Conservation (phyloP, 2,329 filamentous ascomycete genomes). For the Trichoderma asperellum region DNA sequence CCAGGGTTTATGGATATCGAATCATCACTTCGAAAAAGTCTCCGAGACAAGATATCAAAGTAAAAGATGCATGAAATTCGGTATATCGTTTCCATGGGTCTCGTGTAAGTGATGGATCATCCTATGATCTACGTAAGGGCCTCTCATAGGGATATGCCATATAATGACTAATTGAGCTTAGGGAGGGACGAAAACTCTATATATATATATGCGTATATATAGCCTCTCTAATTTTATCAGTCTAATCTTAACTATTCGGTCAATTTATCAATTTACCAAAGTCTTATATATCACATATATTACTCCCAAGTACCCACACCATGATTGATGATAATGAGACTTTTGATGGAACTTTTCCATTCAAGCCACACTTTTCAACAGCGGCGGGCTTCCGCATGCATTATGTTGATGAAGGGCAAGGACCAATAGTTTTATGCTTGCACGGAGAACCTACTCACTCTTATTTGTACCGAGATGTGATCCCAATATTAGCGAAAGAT, state of each 20-base stretch:
- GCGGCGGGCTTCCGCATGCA: neutral
- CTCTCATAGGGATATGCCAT: too few relatives aligned
- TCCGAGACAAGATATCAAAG: too few relatives aligned
- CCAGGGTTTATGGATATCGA: too few relatives aligned
- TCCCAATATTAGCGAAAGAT: neutral
- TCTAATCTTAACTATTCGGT: neutral
- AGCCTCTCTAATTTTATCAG: neutral
- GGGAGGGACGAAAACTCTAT: too few relatives aligned
- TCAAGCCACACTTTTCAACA: neutral
- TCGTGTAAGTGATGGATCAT: too few relatives aligned
- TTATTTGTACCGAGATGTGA: neutral
- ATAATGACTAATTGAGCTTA: too few relatives aligned
- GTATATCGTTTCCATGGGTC: too few relatives aligned
- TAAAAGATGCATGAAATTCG: too few relatives aligned
- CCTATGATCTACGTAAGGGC: too few relatives aligned
- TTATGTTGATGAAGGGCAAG: neutral
- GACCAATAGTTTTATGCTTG: neutral
- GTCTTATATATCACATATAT: neutral
- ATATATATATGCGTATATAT: neutral
- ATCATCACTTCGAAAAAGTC: too few relatives aligned
- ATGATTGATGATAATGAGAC: neutral
- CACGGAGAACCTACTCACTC: neutral
- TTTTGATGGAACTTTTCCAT: neutral
- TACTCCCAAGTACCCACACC: neutral
- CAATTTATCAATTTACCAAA: neutral